Evolutionary conservation across 2,329 filamentous ascomycete genomes (phyloP).

Genomic region (Shiraia bambusicola): DNA sequence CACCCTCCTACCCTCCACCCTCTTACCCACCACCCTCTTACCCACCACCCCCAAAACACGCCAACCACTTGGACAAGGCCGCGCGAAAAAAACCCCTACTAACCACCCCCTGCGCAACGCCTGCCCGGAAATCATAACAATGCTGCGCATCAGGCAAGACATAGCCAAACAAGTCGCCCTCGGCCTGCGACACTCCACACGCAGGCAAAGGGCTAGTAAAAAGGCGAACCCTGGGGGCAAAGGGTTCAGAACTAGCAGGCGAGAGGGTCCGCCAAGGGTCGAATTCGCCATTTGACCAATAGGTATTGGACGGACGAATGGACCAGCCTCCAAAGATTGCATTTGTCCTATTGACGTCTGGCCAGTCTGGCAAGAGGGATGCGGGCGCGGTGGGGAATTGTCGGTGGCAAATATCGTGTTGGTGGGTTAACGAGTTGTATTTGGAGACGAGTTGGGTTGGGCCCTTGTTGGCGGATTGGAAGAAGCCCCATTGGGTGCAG

Average conservation of each 20-base stretch:
- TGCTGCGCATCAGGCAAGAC: slow-evolving; percentile 51
- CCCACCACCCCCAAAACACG: too few species aligned
- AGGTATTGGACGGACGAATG: slow-evolving; percentile 55
- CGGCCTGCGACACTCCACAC: slow-evolving; percentile 44
- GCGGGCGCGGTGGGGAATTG: slow-evolving; percentile 50
- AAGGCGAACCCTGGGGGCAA: slow-evolving; percentile 44
- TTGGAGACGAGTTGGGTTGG: slow-evolving; percentile 50
- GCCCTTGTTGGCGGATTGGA: slow-evolving; percentile 53
- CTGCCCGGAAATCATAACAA: slow-evolving; percentile 51
- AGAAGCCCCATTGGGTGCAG: slow-evolving; percentile 56
- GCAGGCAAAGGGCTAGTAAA: slow-evolving; percentile 47
- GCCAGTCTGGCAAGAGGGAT: slow-evolving; percentile 46
- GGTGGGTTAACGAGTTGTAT: slow-evolving; percentile 50
- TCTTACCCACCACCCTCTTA: too few species aligned
- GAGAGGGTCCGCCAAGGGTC: slow-evolving; percentile 56
- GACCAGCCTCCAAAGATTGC: slow-evolving; percentile 52
- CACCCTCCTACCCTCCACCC: too few species aligned
- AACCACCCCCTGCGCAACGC: slow-evolving; percentile 27
- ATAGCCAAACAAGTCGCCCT: slow-evolving; percentile 52
- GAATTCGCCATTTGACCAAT: slow-evolving; percentile 54
- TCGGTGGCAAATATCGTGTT: slow-evolving; percentile 50
- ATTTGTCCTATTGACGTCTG: slow-evolving; percentile 46
- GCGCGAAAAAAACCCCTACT: slow-evolving; percentile 43
- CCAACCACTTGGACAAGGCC: slow-evolving; percentile 51
- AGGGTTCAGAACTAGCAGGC: slow-evolving; percentile 45